Percentiles rank a stretch among this genome's conserved stretches.
Evolutionary conservation across 176 grass and related monocot genomes (phyloP).

Genomic region (Pontederia crassipes): DNA sequence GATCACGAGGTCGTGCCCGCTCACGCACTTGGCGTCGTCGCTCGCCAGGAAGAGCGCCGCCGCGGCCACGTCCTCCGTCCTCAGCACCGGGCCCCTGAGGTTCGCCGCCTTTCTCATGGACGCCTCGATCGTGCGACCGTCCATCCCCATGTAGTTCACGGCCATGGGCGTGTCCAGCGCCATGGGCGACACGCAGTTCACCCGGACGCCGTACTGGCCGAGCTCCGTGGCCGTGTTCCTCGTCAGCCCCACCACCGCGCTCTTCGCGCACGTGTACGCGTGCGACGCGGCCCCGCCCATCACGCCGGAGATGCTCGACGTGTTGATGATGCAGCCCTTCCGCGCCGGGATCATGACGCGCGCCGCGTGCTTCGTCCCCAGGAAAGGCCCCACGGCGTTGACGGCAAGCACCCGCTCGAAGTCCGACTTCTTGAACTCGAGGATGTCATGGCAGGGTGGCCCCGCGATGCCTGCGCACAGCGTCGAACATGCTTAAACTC

Average conservation of each 20-base stretch:
- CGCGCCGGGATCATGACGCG: constrained; percentile 29
- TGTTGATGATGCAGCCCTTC: neutral
- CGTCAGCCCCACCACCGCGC: constrained; percentile 27
- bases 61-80: constrained; percentile 19
- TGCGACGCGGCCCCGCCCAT: neutral
- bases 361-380: constrained; percentile 30
- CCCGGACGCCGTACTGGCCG: constrained; percentile 19
- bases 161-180: constrained; percentile 13
- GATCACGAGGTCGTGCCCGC: constrained; percentile 24
- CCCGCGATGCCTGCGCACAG: constrained; percentile 8
- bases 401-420: constrained; percentile 28
- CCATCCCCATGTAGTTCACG: neutral
- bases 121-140: neutral
- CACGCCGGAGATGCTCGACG: neutral
- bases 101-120: constrained; percentile 2
- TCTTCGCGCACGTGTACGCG: constrained; percentile 26
- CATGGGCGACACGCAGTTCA: constrained; percentile 31
- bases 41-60: constrained; percentile 27
- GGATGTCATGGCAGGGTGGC: constrained; percentile 1
- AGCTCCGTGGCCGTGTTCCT: constrained; percentile 25
- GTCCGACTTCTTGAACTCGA: constrained; percentile 15
- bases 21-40: constrained; percentile 23
- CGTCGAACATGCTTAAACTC: no score
- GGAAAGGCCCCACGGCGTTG: constrained; percentile 8
- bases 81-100: constrained; percentile 13